Evolutionary conservation across 108 stramenopile genomes (phyloP).

Genomic region (Nitzschia putrida): DNA sequence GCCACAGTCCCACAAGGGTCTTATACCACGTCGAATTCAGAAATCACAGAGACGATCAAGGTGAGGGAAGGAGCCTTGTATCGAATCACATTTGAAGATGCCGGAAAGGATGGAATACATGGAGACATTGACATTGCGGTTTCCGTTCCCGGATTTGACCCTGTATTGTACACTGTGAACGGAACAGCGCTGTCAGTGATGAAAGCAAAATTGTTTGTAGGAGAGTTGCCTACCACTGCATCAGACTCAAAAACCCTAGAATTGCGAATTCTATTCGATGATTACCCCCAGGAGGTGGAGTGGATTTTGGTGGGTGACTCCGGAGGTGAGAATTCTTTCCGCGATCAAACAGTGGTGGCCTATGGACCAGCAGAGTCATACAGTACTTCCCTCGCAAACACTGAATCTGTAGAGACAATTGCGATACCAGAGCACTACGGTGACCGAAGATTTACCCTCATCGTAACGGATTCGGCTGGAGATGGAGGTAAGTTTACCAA

Average conservation of each 20-base stretch:
- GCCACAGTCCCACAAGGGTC: constrained; percentile 15
- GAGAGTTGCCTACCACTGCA: not conserved
- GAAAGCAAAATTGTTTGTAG: constrained; percentile 21
- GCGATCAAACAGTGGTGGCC: constrained; percentile 16
- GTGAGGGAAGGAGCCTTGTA: constrained; percentile 27
- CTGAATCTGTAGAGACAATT: constrained; percentile 11
- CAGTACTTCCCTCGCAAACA: not conserved
- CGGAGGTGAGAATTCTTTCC: not conserved
- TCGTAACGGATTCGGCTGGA: constrained; percentile 23
- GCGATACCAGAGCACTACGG: constrained; percentile 14
- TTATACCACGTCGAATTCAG: not conserved
- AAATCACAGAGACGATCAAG: constrained; percentile 8
- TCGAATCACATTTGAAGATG: constrained; percentile 23
- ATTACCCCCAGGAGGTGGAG: constrained; percentile 25
- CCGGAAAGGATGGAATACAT: constrained; percentile 19
- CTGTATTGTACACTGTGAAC: constrained; percentile 4
- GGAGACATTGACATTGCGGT: constrained; percentile 22
- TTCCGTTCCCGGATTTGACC: not conserved
- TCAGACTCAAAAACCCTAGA: not conserved
- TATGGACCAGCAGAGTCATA: constrained; percentile 17
- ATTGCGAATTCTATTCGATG: constrained; percentile 16
- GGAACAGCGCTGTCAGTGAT: not conserved
- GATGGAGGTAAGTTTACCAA: constrained; percentile 25
- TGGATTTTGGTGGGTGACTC: constrained; percentile 28
- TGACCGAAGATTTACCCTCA: constrained; percentile 12